Conservation (phyloP, 768 basidiomycete genomes). For the Lactarius indigo region DNA sequence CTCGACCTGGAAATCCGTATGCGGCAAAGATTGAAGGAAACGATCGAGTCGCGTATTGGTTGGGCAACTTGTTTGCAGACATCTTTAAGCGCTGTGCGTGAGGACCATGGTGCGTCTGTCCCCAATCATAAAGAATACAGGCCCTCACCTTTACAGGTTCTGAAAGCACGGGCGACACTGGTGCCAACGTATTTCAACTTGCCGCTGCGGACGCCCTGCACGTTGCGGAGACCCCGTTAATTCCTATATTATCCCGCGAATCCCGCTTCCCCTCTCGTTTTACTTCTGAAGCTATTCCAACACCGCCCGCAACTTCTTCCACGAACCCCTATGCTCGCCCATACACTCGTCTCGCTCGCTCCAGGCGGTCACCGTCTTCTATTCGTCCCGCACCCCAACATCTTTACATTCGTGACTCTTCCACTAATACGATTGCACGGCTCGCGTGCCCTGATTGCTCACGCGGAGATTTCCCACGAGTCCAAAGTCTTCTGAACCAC, state of each 20-base stretch:
- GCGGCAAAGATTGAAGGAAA: slow-evolving; percentile 39
- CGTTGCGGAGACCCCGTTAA: slow-evolving; percentile 38
- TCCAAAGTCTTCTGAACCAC: slow-evolving; percentile 52
- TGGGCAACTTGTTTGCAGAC: slow-evolving; percentile 44
- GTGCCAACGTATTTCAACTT: slow-evolving; percentile 33
- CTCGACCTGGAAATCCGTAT: slow-evolving; percentile 43
- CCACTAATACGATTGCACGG: slow-evolving; percentile 35
- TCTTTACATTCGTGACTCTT: slow-evolving; percentile 39
- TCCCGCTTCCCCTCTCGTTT: slow-evolving; percentile 20
- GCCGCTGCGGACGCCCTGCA: slow-evolving; percentile 44
- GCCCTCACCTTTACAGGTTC: slow-evolving; percentile 4
- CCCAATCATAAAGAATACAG: neutral
- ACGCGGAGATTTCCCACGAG: slow-evolving; percentile 47
- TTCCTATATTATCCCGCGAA: slow-evolving; percentile 37
- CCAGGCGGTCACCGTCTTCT: slow-evolving; percentile 27
- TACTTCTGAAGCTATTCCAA: slow-evolving; percentile 28
- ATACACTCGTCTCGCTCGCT: slow-evolving; percentile 31
- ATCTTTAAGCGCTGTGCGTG: slow-evolving; percentile 29
- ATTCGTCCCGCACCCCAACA: slow-evolving; percentile 23
- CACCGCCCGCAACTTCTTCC: slow-evolving; percentile 23
- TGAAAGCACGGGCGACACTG: neutral
- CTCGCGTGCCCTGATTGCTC: slow-evolving; percentile 43
- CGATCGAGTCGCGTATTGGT: slow-evolving; percentile 43
- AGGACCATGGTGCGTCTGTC: slow-evolving; percentile 2
- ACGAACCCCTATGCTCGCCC: slow-evolving; percentile 28